Base-by-base conservation (phyloP, 345 rosid species). In the Hypericum androsaemum region DNA sequence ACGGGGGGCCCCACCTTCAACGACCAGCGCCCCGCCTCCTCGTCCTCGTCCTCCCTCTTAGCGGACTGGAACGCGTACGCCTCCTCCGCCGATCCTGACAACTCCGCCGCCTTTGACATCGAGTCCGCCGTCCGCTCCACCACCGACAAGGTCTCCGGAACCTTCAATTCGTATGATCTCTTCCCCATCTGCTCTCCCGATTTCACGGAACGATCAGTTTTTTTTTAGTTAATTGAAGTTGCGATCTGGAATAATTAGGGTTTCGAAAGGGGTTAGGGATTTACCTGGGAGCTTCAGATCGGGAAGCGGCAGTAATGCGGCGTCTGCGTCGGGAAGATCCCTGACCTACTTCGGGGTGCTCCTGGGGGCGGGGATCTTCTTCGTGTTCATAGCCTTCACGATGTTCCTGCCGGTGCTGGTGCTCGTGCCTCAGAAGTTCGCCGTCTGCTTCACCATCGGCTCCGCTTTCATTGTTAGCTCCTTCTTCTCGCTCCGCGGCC, bases 371-470 rank as follows among this genome's bases (percentile, higher is more conserved):
- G 95, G 98, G 7, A 78, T 83, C 38, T 92, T 88, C 80, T 88
- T 88, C 56, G 63, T 88, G 39, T 81, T 92, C 67, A 74, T 88
- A 6, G 86, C 95, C 50, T 90, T 92, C 60, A 81, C 96, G 56
- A 81, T 88, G 89, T 92, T 92, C 68, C 98, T 92, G 53, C 96
- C 98, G 0, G 79, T 88, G 61, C 84, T 88, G 80, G 98, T 88
- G 49, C 49, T 92, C 54, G 72, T 85, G 84, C 95, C 98, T 22
- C 95, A 92, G 84, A 92, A 88, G 52, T 92, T 92, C 53, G 89
- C 96, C 16, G 77, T 83, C 55, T 88, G 95, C 73, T 88, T 92
- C 65, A 88, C 96, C 28, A 61, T 88, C 32, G 98, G 98, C 37
- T 85, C 94, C 66, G 71, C 75, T 52, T 81, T 90, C 57, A 90